Conservation (phyloP, 1,139 yeast genomes). For the Taphrina flavorubra region DNA sequence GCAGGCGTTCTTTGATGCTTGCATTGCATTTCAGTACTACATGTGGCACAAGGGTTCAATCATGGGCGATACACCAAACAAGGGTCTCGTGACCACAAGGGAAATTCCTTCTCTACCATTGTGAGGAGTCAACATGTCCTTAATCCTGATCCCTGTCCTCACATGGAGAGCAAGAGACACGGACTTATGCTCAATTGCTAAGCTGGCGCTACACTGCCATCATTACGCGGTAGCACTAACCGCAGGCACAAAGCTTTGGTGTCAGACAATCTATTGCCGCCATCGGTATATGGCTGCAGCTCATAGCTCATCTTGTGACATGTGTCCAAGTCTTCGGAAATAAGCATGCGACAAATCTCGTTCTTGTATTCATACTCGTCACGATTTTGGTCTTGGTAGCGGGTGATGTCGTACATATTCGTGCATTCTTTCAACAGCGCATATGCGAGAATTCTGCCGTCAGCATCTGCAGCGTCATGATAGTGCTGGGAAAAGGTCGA, state of each 20-base stretch:
- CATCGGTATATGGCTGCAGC: constrained; percentile 22
- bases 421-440: background rate
- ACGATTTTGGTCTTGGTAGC: background rate
- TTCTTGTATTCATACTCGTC: constrained; percentile 23
- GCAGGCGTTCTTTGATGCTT: constrained; percentile 76
- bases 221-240: background rate
- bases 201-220: too few relatives aligned
- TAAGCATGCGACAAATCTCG: constrained; percentile 18
- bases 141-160: too few relatives aligned
- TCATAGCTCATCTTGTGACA: constrained; percentile 7
- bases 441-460: constrained; percentile 17
- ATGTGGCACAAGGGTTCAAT: constrained; percentile 28
- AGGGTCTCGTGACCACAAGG: background rate
- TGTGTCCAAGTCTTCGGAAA: background rate
- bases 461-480: constrained; percentile 15
- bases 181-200: too few relatives aligned
- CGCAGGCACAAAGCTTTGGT: constrained; percentile 21
- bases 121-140: background rate
- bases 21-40: constrained; percentile 71
- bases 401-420: background rate
- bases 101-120: constrained; percentile 1
- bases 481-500: constrained; percentile 21
- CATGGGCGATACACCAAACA: constrained; percentile 1
- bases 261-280: constrained; percentile 20
- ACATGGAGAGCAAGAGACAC: too few relatives aligned